Conservation (phyloP, 768 basidiomycete genomes). For the Pleurotus tuber-regium region DNA sequence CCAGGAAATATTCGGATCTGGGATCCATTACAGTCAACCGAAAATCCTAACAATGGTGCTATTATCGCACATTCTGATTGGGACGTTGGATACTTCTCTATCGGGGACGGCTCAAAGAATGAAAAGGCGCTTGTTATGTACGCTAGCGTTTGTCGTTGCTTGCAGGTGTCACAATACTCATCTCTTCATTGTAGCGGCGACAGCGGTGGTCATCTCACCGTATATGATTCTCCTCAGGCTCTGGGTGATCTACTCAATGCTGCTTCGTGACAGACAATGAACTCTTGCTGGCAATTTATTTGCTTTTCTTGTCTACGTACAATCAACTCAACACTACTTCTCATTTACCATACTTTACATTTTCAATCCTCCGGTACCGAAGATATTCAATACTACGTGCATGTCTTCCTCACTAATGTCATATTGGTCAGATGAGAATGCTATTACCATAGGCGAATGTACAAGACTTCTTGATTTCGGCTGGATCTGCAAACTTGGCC, state of each 20-base stretch:
- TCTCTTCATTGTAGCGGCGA: not conserved
- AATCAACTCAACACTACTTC: too few species aligned
- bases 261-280: too few species aligned
- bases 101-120: constrained; percentile 49
- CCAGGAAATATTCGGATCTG: constrained; percentile 75
- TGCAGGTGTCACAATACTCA: not conserved
- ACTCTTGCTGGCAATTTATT: too few species aligned
- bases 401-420: not conserved
- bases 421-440: too few species aligned
- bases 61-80: constrained; percentile 51
- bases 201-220: not conserved
- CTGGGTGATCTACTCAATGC: too few species aligned
- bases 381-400: not conserved
- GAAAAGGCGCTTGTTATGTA: constrained; percentile 64
- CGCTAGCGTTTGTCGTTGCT: constrained; percentile 22
- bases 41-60: constrained; percentile 39
- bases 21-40: constrained; percentile 47
- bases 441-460: too few species aligned
- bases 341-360: too few species aligned
- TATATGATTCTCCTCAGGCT: not conserved
- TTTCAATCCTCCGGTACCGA: too few species aligned
- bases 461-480: too few species aligned
- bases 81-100: constrained; percentile 56
- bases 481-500: too few species aligned
- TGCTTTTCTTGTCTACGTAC: too few species aligned